Base-by-base conservation (phyloP, 768 basidiomycete species). In the Pholiota microspora region DNA sequence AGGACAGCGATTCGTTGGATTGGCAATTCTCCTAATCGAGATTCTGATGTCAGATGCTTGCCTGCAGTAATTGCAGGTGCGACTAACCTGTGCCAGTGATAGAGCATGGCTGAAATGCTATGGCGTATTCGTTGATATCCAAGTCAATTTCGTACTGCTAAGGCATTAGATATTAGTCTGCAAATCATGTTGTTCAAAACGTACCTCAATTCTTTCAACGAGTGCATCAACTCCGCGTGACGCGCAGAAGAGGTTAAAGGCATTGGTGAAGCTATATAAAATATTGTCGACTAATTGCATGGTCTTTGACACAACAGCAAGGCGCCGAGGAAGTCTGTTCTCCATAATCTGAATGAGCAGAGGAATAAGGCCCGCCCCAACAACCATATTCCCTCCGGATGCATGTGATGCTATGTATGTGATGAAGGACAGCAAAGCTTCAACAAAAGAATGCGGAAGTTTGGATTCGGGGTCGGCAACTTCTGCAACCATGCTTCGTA, bases 241-340 rank as follows among this genome's bases (percentile, higher is more conserved):
- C 38, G 86, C 82, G 68, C 87, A 89, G 71, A 96, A 98, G 9
- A 94, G 73, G 57, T 86, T 85, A 65, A 98, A 92, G 0, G 91
- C 93, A 55, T 89, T 94, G 18, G 85, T 79, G 63, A 89, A 94
- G 49, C 89, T 88, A 66, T 96, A 98, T 16, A 98, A 77, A 38
- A 97, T 86, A 64, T 89, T 92, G 69, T 98, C 97, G 57, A 98
- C 80, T 12, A 98, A 76, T 55, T 93, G 90, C 83, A 94, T 90
- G 0, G 91, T 88, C 71, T 94, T 96, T 21, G 92, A 90, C 1
- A 96, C 81, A 53, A 92, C 85, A 5, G 82, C 77, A 51, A 92
- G 77, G 32, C 92, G 81, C 46, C 79, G 79, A 1, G 86, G 78
- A 25, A 83, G 74, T 57, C 80, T 81, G 68, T 88, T 92, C 69